Conservation (phyloP, 2,329 filamentous ascomycete genomes). For the Fusarium goolgardi region DNA sequence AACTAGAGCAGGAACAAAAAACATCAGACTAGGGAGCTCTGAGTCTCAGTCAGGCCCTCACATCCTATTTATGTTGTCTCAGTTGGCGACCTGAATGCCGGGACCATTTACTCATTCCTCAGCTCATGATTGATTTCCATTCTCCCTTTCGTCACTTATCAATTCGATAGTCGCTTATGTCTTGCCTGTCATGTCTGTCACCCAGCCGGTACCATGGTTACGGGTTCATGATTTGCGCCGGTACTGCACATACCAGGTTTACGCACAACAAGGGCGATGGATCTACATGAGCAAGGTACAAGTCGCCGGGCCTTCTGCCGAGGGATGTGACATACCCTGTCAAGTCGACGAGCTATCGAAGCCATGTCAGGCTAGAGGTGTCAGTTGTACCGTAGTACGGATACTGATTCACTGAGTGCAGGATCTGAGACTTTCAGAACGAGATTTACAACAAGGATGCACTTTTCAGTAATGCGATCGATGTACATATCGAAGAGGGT, state of each 20-base stretch:
- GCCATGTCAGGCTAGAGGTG: constrained; percentile 19
- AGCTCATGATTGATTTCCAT: neutral
- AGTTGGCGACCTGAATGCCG: constrained; percentile 39
- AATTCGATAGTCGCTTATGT: constrained; percentile 28
- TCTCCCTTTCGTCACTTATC: constrained; percentile 30
- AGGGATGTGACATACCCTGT: constrained; percentile 21
- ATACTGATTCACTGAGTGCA: constrained; percentile 39
- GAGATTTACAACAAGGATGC: constrained; percentile 35
- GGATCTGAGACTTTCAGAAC: constrained; percentile 35
- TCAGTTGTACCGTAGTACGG: constrained; percentile 11
- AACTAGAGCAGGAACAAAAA: constrained; percentile 6
- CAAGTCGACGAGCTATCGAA: constrained; percentile 4
- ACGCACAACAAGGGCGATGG: constrained; percentile 27
- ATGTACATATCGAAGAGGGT: neutral
- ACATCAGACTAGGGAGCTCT: constrained; percentile 29
- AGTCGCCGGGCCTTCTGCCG: constrained; percentile 23
- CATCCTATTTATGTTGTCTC: constrained; percentile 24
- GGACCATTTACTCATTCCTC: constrained; percentile 16
- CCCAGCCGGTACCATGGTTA: constrained; percentile 39
- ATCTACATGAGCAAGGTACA: constrained; percentile 23
- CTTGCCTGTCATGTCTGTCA: constrained; percentile 30
- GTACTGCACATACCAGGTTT: constrained; percentile 2
- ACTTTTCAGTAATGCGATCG: constrained; percentile 3
- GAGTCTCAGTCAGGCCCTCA: constrained; percentile 8
- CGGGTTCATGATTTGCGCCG: constrained; percentile 10